phyloP scores from a whole-genome alignment of 306 rosid species.

The Gleditsia sinensis region DNA sequence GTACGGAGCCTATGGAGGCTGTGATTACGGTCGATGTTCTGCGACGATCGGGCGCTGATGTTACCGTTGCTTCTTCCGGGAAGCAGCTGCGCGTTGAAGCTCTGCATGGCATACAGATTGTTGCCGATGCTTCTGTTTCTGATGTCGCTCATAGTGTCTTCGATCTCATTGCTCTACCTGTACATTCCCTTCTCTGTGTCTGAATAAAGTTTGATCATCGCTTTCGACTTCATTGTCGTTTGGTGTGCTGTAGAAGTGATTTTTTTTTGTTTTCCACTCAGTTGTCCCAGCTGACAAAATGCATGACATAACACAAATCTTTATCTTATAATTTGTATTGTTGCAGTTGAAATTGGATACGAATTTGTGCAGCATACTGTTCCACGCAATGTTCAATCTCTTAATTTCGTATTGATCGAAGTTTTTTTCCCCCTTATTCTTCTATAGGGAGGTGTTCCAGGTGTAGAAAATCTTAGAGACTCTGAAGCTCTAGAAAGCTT shows the following conservation, averaged over 20 bases:
- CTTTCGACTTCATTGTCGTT: not conserved
- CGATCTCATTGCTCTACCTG: constrained; percentile 87
- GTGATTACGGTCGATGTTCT: constrained; percentile 81
- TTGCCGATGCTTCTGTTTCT: constrained; percentile 73
- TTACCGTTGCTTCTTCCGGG: constrained; percentile 78
- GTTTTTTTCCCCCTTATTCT: constrained; percentile 10
- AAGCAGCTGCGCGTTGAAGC: constrained; percentile 66
- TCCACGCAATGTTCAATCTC: not conserved
- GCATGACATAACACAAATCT: not conserved
- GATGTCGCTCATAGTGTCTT: constrained; percentile 54
- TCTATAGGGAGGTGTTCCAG: constrained; percentile 87
- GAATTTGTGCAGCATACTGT: not conserved
- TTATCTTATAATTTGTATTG: not conserved
- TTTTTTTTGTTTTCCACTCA: not conserved
- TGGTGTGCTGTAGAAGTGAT: not conserved
- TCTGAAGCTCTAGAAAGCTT: constrained; percentile 52
- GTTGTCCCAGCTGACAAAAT: not conserved
- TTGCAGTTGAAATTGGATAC: not conserved
- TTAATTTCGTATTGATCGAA: constrained; percentile 5
- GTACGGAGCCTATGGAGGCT: constrained; percentile 93
- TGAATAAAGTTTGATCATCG: not conserved
- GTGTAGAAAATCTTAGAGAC: constrained; percentile 65
- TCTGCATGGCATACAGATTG: constrained; percentile 67
- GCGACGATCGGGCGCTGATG: constrained; percentile 91
- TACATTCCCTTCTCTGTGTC: constrained; percentile 29